Conservation (phyloP, 305 asterid species). For the Fraxinus velutina region DNA sequence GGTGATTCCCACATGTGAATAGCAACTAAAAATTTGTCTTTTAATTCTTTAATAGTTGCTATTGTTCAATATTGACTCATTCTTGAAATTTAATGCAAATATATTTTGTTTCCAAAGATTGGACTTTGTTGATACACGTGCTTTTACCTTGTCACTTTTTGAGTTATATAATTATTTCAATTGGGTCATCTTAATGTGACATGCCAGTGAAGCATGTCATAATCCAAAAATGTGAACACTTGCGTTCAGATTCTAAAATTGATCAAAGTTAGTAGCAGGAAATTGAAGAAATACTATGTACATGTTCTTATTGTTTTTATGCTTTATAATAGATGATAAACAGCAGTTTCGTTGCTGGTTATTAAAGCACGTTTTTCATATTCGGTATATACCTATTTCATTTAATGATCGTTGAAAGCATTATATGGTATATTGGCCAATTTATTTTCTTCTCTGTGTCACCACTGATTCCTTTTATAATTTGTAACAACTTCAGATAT, state of each 20-base stretch:
- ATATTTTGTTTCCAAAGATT: neutral
- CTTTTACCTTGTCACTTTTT: neutral
- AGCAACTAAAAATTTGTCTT: neutral
- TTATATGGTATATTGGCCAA: neutral
- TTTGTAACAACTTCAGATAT: slow-evolving; percentile 45
- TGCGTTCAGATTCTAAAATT: neutral
- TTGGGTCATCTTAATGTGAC: neutral
- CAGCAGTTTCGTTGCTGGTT: neutral
- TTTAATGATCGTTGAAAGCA: neutral
- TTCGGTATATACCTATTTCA: neutral
- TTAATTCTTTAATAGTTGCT: slow-evolving; percentile 1
- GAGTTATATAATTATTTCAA: neutral
- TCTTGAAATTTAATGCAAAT: neutral
- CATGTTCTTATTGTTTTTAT: neutral
- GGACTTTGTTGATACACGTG: neutral
- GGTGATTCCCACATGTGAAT: neutral
- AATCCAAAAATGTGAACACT: neutral
- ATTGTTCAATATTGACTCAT: neutral
- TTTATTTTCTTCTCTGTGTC: slow-evolving; percentile 9
- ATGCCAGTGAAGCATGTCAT: neutral
- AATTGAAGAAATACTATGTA: neutral
- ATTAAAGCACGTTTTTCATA: neutral
- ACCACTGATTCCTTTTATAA: slow-evolving; percentile 18
- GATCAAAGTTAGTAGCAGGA: neutral
- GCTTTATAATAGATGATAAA: neutral